Conservation (phyloP, 23 red algal genomes). For the Rhodosorus marinus region DNA sequence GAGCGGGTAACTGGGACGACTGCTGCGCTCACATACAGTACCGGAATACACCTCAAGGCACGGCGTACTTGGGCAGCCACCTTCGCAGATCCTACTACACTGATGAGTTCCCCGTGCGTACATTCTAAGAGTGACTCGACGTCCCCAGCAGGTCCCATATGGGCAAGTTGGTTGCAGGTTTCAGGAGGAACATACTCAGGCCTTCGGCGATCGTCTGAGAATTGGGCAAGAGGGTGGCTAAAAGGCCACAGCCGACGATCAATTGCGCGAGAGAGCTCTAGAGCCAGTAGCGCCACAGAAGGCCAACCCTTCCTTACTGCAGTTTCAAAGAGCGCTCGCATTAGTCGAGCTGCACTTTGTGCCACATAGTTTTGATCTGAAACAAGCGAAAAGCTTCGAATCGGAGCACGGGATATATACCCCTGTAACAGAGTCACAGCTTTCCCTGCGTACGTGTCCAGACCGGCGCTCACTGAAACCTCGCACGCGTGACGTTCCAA, state of each 20-base stretch:
- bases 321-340: constrained; percentile 55
- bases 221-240: constrained; percentile 62
- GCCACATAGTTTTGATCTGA: constrained; percentile 66
- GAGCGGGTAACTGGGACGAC: constrained; percentile 53
- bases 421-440: constrained; percentile 67
- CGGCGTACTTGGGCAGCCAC: constrained; percentile 33
- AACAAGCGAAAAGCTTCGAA: constrained; percentile 24
- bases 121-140: background rate
- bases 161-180: constrained; percentile 35
- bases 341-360: constrained; percentile 41
- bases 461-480: constrained; percentile 36
- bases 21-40: constrained; percentile 38
- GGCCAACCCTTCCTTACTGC: constrained; percentile 35
- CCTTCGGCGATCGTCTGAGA: constrained; percentile 29
- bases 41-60: constrained; percentile 39
- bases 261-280: constrained; percentile 33
- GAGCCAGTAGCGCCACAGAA: constrained; percentile 12
- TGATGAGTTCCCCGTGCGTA: background rate
- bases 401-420: constrained; percentile 37
- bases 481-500: constrained; percentile 41
- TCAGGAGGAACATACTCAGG: constrained; percentile 55
- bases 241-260: constrained; percentile 43
- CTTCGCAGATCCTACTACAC: constrained; percentile 24
- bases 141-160: constrained; percentile 28
- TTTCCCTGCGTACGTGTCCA: constrained; percentile 55